Base-by-base conservation (phyloP, 177 flowering plant species). In the Vitis hybrid region DNA sequence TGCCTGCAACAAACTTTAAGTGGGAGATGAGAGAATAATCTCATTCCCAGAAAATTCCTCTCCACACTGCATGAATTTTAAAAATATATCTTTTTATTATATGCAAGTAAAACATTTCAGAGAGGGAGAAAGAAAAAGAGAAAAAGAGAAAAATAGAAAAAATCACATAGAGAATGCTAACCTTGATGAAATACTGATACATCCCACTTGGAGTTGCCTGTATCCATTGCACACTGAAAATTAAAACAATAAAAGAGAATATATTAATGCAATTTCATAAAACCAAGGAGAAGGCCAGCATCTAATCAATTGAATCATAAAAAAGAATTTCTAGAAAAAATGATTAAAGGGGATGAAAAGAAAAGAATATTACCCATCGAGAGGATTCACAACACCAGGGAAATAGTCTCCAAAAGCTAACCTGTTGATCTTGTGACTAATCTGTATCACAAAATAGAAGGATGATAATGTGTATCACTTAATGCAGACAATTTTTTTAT, bases 131-230 rank as follows among this genome's bases (percentile, higher is more conserved):
- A 48, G 27, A 54, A 27, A 17, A 52, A 27, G 27, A 65, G 27
- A 52, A 62, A 3, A 72, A 56, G 2, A 32, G 32, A 3, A 21
- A 27, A 21, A 21, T 21, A 21, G 24, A 21, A 21, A 21, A 21
- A 54, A 7, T 56, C 70, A 74, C 30, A 59, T 15, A 4, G 32
- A 57, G 62, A 72, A 66, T 2, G 75, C 78, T 55, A 63, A 88
- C 97, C 97, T 91, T 91, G 77, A 87, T 76, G 80, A 91, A 91
- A 66, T 91, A 91, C 75, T 91, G 94, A 71, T 88, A 91, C 91
- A 89, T 88, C 60, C 90, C 94, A 84, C 75, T 80, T 40, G 91
- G 84, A 51, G 87, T 74, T 68, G 76, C 75, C 75, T 91, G 94
- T 5, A 66, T 77, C 97, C 93, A 90, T 3, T 86, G 84, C 62